Conservation (phyloP, 345 rosid species). For the Lepidium didymum region DNA sequence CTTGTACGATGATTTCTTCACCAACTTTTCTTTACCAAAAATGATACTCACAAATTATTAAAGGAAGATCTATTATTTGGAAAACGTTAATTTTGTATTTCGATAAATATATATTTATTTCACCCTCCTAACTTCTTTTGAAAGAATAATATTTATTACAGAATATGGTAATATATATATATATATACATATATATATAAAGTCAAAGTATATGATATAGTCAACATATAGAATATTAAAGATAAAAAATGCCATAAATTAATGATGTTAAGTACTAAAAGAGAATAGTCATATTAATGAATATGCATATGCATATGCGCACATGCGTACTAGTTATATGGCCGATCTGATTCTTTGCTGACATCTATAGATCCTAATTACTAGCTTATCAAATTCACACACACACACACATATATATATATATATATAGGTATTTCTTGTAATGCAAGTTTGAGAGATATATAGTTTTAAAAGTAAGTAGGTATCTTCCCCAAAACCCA, state of each 20-base stretch:
- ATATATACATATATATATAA: too few species aligned
- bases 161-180: neutral
- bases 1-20: constrained; percentile 2
- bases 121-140: neutral
- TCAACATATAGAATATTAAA: neutral
- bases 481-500: constrained; percentile 2
- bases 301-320: constrained; percentile 28
- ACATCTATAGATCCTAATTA: constrained; percentile 16
- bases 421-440: constrained; percentile 21
- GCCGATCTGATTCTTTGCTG: constrained; percentile 16
- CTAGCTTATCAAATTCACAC: neutral
- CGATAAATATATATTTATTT: neutral
- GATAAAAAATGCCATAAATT: constrained; percentile 1
- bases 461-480: neutral
- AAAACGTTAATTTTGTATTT: neutral
- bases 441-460: constrained; percentile 4
- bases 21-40: neutral
- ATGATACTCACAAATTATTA: neutral
- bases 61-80: neutral
- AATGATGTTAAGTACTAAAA: neutral
- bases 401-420: neutral
- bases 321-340: constrained; percentile 17
- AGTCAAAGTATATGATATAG: neutral
- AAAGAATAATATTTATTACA: neutral
- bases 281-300: constrained; percentile 14